Conservation (phyloP, 2,329 filamentous ascomycete genomes). For the Chlorencoelia australis region DNA sequence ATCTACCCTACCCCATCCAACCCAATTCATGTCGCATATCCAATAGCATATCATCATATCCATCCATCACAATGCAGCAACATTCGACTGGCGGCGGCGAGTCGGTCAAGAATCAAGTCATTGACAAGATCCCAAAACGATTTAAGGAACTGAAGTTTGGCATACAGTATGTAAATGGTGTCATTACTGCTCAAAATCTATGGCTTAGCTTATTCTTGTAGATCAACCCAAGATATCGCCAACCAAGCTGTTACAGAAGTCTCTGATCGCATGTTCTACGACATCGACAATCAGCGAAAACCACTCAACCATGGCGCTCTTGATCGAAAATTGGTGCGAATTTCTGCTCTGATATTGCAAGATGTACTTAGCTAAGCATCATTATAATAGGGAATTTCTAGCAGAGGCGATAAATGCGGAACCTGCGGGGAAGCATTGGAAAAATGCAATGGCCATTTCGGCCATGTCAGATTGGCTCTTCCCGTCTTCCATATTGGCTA, state of each 20-base stretch:
- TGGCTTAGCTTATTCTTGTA: too few relatives aligned
- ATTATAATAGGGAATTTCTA: slow-evolving; percentile 59
- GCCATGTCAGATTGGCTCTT: slow-evolving; percentile 80
- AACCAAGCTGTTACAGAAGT: slow-evolving; percentile 93
- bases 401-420: slow-evolving; percentile 66
- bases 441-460: slow-evolving; percentile 90
- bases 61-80: slow-evolving; percentile 18
- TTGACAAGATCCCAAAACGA: slow-evolving; percentile 79
- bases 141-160: slow-evolving; percentile 93
- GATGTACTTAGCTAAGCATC: too few relatives aligned
- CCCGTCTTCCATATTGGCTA: slow-evolving; percentile 96
- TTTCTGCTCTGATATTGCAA: too few relatives aligned
- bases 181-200: slow-evolving; percentile 15
- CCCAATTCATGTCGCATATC: slow-evolving; percentile 1
- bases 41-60: slow-evolving; percentile 8
- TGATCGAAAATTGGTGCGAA: slow-evolving; percentile 62
- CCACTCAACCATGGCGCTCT: slow-evolving; percentile 77
- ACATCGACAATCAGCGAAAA: slow-evolving; percentile 68
- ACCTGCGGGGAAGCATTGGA: slow-evolving; percentile 77
- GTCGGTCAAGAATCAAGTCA: slow-evolving; percentile 72
- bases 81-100: slow-evolving; percentile 15
- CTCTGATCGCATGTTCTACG: slow-evolving; percentile 88
- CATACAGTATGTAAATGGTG: slow-evolving; percentile 53
- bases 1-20: too few relatives aligned
- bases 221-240: slow-evolving; percentile 86